Evolutionary conservation across 257 asterid genomes (phyloP).

Genomic region (Fraxinus quadrangulata): DNA sequence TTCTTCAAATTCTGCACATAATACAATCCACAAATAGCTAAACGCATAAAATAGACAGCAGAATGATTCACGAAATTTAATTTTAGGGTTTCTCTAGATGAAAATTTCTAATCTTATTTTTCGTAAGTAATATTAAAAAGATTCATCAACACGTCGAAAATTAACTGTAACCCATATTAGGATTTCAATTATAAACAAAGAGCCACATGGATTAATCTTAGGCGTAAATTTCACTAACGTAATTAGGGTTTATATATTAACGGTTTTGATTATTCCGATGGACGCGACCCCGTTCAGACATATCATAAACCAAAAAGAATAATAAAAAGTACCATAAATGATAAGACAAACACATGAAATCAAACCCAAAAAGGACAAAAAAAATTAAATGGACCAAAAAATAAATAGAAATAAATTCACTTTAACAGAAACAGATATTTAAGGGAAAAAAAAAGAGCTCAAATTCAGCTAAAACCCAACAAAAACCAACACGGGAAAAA

Average conservation of each 20-base stretch:
- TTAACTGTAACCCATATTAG: neutral
- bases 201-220: neutral
- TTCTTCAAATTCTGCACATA: neutral
- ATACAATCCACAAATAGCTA: neutral
- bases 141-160: neutral
- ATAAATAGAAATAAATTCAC: conserved; percentile 32
- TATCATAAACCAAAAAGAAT: neutral
- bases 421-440: conserved; percentile 18
- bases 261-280: neutral
- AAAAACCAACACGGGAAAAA: neutral
- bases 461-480: conserved; percentile 33
- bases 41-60: neutral
- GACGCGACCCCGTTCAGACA: neutral
- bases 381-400: conserved; percentile 20
- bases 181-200: neutral
- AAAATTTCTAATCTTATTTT: neutral
- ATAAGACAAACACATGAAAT: neutral
- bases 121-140: neutral
- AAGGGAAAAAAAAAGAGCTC: conserved; percentile 23
- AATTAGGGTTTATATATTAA: neutral
- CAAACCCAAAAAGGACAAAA: conserved; percentile 4
- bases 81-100: neutral
- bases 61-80: neutral
- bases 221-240: neutral
- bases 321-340: conserved; percentile 1